These are phyloP conservation scores for Scortechinia acanthostroma DNA, from an alignment of 2,329 filamentous ascomycete species.

Conservation along the genomic window DNA sequence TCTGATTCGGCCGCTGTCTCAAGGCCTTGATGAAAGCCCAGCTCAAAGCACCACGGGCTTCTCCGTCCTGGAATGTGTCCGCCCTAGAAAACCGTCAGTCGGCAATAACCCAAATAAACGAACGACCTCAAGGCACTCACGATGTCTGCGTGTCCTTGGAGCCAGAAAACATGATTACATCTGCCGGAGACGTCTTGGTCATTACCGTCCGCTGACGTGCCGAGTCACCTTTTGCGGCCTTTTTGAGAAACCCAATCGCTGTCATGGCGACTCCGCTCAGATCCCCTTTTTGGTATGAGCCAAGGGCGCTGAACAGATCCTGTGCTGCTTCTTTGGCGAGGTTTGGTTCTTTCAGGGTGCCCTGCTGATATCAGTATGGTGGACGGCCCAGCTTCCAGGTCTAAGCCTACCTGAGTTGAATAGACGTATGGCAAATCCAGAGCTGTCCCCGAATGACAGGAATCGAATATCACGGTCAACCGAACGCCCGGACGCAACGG, in stretches of 20 bases:
- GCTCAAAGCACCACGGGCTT: background rate
- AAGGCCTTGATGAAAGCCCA: slow-evolving; percentile 1
- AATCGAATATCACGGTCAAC: slow-evolving; percentile 10
- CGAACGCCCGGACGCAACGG: slow-evolving; percentile 8
- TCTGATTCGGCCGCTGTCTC: background rate
- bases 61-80: background rate
- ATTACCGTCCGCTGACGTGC: background rate
- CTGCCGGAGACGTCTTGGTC: slow-evolving; percentile 2
- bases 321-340: slow-evolving; percentile 12
- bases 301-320: slow-evolving; percentile 6
- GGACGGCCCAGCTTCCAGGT: no score
- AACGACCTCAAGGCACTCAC: background rate
- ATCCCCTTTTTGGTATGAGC: background rate
- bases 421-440: slow-evolving; percentile 9
- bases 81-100: background rate
- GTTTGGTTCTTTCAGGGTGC: slow-evolving; percentile 10
- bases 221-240: background rate
- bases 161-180: background rate
- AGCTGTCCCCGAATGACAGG: slow-evolving; percentile 9
- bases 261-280: background rate
- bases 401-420: no score
- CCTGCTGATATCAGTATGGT: no score
- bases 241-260: slow-evolving; percentile 1
- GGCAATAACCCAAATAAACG: background rate
- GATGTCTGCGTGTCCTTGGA: slow-evolving; percentile 1